phyloP scores from a whole-genome alignment of 768 basidiomycete genomes.

The Strobilomyces echinocephalus region DNA sequence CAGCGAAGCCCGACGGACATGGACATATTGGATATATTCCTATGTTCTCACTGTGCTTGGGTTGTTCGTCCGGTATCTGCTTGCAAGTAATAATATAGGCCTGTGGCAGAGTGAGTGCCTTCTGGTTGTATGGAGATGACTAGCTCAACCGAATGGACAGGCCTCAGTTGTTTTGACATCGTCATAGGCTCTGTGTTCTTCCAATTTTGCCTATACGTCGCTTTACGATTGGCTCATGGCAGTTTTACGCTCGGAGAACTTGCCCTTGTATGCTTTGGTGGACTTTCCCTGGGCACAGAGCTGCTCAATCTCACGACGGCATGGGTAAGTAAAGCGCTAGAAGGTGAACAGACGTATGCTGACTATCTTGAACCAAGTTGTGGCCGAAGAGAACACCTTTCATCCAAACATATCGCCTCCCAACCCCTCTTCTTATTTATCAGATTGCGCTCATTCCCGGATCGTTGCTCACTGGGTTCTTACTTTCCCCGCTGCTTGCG shows the following conservation, averaged over 20 bases:
- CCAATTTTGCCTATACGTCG: conserved; percentile 87
- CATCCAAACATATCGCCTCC: conserved; percentile 88
- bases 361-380: conserved; percentile 43
- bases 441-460: conserved; percentile 92
- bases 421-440: conserved; percentile 87
- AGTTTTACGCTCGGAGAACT: conserved; percentile 95
- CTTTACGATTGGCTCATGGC: conserved; percentile 85
- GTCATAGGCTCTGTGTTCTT: conserved; percentile 72
- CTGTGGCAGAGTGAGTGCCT: conserved; percentile 67
- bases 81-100: conserved; percentile 40
- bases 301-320: conserved; percentile 79
- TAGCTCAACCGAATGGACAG: conserved; percentile 36
- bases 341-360: neutral
- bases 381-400: conserved; percentile 76
- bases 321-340: conserved; percentile 46
- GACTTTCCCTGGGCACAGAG: conserved; percentile 82
- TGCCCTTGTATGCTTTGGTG: conserved; percentile 83
- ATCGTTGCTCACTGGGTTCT: conserved; percentile 85
- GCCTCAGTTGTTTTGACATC: conserved; percentile 74
- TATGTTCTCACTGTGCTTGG: conserved; percentile 47
- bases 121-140: neutral
- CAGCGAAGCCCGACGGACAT: conserved; percentile 58
- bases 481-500: conserved; percentile 89
- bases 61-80: conserved; percentile 44
- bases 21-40: conserved; percentile 64